These are phyloP conservation scores for Fusarium beomiforme DNA, from an alignment of 2,329 filamentous ascomycete genomes.

Conservation along the genomic window DNA sequence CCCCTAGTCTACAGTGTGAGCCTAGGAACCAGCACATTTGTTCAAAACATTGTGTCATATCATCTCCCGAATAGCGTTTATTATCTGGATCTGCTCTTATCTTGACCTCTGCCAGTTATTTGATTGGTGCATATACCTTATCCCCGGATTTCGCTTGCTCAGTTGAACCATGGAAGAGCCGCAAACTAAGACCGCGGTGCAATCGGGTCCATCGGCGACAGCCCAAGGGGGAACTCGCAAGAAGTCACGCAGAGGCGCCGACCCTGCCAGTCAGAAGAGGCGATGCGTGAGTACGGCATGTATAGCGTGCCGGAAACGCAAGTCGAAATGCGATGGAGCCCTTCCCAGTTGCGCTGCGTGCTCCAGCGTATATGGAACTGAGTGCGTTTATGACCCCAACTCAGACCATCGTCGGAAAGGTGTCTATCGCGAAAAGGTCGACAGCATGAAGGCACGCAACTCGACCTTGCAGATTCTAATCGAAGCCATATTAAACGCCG, in stretches of 20 bases:
- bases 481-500: constrained; percentile 89
- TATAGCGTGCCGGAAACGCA: constrained; percentile 80
- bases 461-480: constrained; percentile 92
- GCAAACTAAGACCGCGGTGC: constrained; percentile 7
- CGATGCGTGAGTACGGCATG: constrained; percentile 87
- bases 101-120: not conserved
- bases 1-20: constrained; percentile 24
- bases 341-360: constrained; percentile 95
- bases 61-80: not conserved
- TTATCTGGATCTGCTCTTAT: not conserved
- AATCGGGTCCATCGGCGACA: constrained; percentile 23
- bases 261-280: constrained; percentile 68
- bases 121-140: not conserved
- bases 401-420: constrained; percentile 96
- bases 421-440: constrained; percentile 93
- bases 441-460: constrained; percentile 85
- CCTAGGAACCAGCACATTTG: constrained; percentile 6
- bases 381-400: constrained; percentile 94
- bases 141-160: constrained; percentile 2
- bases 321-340: constrained; percentile 92
- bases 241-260: constrained; percentile 60
- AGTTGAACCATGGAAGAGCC: constrained; percentile 35
- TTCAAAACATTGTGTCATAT: constrained; percentile 22
- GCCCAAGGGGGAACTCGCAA: constrained; percentile 47
- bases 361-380: constrained; percentile 88